Evolutionary conservation across 2,329 filamentous ascomycete genomes (phyloP), one percentile per base, ranked within the genome.

Genomic region (Aspergillus neoniger): DNA sequence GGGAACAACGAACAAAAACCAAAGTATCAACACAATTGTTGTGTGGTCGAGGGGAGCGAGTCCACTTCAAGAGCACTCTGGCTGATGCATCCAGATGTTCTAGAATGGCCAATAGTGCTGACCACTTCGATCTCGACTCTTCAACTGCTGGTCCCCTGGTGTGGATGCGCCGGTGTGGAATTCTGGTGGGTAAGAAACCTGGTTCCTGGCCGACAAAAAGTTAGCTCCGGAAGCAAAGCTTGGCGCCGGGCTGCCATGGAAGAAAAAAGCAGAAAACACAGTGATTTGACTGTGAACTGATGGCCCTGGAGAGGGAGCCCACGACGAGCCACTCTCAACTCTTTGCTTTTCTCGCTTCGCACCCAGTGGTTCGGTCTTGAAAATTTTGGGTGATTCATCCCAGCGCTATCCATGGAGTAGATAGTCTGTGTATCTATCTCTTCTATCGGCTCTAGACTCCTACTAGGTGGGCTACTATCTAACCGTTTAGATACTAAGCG

Each of bases 171-270:
- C 32, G 32, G 32, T 36, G 32, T 36, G 32, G 32, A 57, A 56
- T 58, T 43, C 19, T 14, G 41, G 56, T 59, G 59, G 60, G 44
- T 32, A 55, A 44, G 28, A 36, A 60, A 60, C 57, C 50, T 19
- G 60, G 47, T 59, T 39, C 43, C 25, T 49, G 61, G 25, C 47
- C 47, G 25, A 32, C 23, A 28, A 10, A 17, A 17, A 28, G n/a
- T 30, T 30, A 50, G 25, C 54, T 59, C 59, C 55, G 59, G 48
- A 62, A 56, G 21, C 59, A 64, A 63, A 65, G 63, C 63, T 65
- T 65, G 63, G 63, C 63, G 47, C 57, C 21, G 28, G 54, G 28
- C 32, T 43, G 41, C n/a, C 52, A 62, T 41, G 47, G 39, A 56
- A 58, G 12, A 14, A 14, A 36, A 36, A 14, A 36, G 32, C 32